These are phyloP conservation scores for Pittosporum tobira DNA, from an alignment of 129 eudicot genomes.

Conservation along the genomic window DNA sequence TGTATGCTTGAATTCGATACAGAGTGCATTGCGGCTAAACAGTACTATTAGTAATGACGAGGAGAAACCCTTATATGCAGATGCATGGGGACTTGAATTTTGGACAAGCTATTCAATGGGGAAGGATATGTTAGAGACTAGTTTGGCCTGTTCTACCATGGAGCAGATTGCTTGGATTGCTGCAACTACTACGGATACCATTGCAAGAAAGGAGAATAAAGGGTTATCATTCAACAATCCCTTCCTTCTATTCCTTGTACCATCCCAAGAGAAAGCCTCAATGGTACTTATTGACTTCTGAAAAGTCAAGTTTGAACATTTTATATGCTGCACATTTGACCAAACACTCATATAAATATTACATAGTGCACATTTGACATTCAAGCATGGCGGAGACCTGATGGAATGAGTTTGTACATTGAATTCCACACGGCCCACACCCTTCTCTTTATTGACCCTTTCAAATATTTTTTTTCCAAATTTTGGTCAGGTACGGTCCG, in stretches of 20 bases:
- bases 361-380: not conserved
- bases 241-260: constrained; percentile 65
- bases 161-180: constrained; percentile 89
- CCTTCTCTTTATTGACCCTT: not conserved
- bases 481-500: constrained; percentile 60
- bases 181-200: constrained; percentile 71
- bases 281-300: constrained; percentile 37
- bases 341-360: too few relatives aligned
- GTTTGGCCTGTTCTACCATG: constrained; percentile 39
- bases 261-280: constrained; percentile 69
- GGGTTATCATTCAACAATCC: constrained; percentile 56
- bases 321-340: too few relatives aligned
- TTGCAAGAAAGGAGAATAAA: constrained; percentile 69
- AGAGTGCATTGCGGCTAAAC: constrained; percentile 36
- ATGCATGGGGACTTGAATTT: constrained; percentile 78
- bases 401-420: too few relatives aligned
- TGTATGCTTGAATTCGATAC: constrained; percentile 62
- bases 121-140: constrained; percentile 53
- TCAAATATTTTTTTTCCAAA: not conserved
- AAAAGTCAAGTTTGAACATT: too few relatives aligned
- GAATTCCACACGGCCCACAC: too few relatives aligned
- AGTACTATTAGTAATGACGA: constrained; percentile 21
- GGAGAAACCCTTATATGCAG: constrained; percentile 45
- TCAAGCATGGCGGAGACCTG: not conserved
- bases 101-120: constrained; percentile 69